Conservation (phyloP, 257 asterid species). For the Leonotis leonurus region DNA sequence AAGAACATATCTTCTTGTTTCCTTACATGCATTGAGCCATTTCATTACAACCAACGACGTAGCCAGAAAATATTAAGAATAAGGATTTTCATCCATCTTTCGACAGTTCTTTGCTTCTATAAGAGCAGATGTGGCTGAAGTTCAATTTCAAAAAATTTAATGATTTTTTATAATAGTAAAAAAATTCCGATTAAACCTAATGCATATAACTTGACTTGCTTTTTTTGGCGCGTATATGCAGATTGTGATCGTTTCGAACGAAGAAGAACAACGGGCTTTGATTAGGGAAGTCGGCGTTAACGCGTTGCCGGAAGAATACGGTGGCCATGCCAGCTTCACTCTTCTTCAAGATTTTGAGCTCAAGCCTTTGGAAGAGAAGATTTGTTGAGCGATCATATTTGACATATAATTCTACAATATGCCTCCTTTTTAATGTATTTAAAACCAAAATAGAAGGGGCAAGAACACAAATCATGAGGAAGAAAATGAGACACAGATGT, state of each 20-base stretch:
- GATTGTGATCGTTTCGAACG: background rate
- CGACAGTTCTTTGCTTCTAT: too few relatives aligned
- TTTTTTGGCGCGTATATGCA: background rate
- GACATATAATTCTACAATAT: background rate
- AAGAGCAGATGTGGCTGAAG: too few relatives aligned
- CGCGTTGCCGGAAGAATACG: conserved; percentile 4
- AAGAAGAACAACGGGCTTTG: background rate
- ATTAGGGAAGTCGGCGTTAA: background rate
- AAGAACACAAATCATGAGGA: background rate
- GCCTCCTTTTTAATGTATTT: background rate
- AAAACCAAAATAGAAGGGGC: background rate
- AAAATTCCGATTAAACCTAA: too few relatives aligned
- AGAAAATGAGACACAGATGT: background rate
- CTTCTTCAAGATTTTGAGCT: conserved; percentile 6
- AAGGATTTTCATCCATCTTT: too few relatives aligned
- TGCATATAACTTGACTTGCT: too few relatives aligned
- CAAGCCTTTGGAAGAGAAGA: background rate
- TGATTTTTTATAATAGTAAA: too few relatives aligned
- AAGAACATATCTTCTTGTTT: background rate
- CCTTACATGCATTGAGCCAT: background rate
- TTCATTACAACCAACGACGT: background rate
- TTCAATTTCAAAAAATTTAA: too few relatives aligned
- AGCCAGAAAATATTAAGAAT: too few relatives aligned
- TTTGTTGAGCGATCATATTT: background rate
- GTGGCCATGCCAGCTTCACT: background rate